Conservation (phyloP, 352 stramenopile genomes). For the Globisporangium spiculum region DNA sequence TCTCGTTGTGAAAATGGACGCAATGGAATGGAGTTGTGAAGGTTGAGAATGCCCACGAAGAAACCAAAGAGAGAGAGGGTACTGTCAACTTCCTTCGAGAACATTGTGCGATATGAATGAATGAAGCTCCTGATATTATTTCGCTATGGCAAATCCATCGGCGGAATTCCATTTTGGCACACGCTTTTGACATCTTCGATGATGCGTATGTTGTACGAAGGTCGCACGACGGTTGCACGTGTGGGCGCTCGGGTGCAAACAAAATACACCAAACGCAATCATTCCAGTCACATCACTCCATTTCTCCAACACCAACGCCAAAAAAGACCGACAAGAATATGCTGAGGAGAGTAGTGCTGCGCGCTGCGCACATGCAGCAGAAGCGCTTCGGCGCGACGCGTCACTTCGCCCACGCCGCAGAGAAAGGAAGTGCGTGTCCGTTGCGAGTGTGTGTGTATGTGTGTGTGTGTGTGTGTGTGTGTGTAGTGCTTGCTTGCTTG, state of each 20-base stretch:
- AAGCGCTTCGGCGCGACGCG: constrained; percentile 12
- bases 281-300: neutral
- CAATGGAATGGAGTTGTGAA: no score
- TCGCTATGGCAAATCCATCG: neutral
- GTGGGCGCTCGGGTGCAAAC: neutral
- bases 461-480: neutral
- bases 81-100: no score
- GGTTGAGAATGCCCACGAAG: no score
- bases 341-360: constrained; percentile 35
- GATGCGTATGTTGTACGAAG: neutral
- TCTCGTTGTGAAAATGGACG: no score
- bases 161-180: neutral
- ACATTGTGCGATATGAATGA: neutral
- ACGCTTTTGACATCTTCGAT: neutral
- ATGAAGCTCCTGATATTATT: no score
- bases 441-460: neutral
- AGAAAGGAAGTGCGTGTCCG: constrained; percentile 24
- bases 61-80: no score
- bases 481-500: neutral
- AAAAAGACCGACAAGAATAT: constrained; percentile 11
- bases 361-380: constrained; percentile 23
- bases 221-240: constrained; percentile 18
- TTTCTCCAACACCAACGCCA: neutral
- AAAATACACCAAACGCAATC: neutral
- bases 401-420: constrained; percentile 22